Evolutionary conservation across 495 filamentous ascomycete genomes (phyloP).

Genomic region (Penicillium canescens): DNA sequence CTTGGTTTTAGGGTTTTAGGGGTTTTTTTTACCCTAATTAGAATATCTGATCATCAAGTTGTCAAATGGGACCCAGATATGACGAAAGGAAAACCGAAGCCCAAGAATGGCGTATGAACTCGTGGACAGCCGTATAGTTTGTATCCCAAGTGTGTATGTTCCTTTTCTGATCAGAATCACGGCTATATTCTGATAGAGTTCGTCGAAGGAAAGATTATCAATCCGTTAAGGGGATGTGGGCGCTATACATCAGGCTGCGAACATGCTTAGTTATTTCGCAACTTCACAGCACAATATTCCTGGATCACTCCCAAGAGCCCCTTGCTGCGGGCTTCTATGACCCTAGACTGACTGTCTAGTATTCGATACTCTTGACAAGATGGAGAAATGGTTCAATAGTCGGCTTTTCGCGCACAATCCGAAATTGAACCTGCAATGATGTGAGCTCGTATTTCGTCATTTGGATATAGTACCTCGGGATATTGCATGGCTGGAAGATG

Average conservation of each 20-base stretch:
- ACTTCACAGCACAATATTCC: conserved; percentile 12
- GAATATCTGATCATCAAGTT: conserved; percentile 17
- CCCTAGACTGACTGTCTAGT: conserved; percentile 16
- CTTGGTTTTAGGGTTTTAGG: no score
- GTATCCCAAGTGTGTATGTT: conserved; percentile 33
- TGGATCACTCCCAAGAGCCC: conserved; percentile 17
- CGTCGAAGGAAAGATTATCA: conserved; percentile 26
- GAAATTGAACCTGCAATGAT: conserved; percentile 13
- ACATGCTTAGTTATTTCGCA: conserved; percentile 28
- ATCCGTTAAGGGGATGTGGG: conserved; percentile 20
- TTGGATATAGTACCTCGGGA: conserved; percentile 27
- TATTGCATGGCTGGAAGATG: conserved; percentile 25
- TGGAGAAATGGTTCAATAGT: conserved; percentile 28
- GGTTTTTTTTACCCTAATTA: no score
- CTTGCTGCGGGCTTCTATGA: conserved; percentile 24
- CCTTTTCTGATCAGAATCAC: conserved; percentile 20
- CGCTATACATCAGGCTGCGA: conserved; percentile 15
- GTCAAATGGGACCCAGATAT: conserved; percentile 24
- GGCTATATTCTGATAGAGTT: conserved; percentile 39
- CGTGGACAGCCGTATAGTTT: conserved; percentile 26
- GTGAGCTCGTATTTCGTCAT: conserved; percentile 25
- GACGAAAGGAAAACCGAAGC: conserved; percentile 29
- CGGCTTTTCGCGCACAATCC: conserved; percentile 16
- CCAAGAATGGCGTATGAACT: conserved; percentile 29
- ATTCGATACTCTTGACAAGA: conserved; percentile 16